Percentiles rank a stretch among this genome's conserved stretches.
Conservation (phyloP, 2,329 filamentous ascomycete species). For the Sporothrix phasma region DNA sequence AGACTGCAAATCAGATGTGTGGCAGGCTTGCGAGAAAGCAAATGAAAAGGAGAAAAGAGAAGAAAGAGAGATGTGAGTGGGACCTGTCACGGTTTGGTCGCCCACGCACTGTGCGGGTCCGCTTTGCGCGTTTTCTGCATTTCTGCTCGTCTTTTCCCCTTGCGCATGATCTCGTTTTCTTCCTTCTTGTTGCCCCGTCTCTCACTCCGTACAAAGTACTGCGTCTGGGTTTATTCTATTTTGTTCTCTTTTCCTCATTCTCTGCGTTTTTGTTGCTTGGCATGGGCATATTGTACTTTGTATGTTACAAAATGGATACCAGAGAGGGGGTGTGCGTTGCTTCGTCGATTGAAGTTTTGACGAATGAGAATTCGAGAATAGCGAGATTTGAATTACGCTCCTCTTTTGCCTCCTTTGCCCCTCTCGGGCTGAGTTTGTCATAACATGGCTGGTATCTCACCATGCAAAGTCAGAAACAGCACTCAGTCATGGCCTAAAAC, state of each 20-base stretch:
- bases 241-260: neutral
- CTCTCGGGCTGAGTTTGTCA: neutral
- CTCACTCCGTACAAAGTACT: neutral
- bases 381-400: neutral
- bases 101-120: constrained; percentile 1
- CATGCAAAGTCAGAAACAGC: neutral
- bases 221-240: neutral
- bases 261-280: neutral
- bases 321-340: neutral
- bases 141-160: neutral
- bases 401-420: neutral
- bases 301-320: too few species aligned
- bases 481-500: neutral
- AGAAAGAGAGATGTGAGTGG: neutral
- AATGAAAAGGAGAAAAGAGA: neutral
- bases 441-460: too few species aligned
- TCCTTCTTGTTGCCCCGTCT: neutral
- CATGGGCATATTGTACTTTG: too few species aligned
- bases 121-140: constrained; percentile 7
- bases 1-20: neutral
- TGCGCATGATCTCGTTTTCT: neutral
- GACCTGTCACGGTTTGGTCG: neutral
- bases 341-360: neutral
- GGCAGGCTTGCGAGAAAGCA: neutral
- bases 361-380: neutral